A percentile compares a stretch with the other conserved stretches of the same genome.
Conservation (phyloP, 139 green algal species). For the Spirogloea muscicola region DNA sequence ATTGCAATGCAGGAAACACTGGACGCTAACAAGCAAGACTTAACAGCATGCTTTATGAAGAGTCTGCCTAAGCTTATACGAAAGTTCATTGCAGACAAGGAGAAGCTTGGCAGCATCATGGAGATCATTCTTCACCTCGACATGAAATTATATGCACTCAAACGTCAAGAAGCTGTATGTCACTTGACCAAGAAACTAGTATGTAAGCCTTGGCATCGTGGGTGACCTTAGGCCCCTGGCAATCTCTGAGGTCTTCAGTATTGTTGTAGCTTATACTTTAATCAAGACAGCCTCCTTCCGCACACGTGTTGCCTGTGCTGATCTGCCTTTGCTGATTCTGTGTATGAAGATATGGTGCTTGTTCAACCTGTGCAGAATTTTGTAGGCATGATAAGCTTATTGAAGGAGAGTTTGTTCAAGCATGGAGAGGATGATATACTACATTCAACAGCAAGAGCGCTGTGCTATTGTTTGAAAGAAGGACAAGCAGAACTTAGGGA, state of each 20-base stretch:
- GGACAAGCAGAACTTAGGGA: constrained; percentile 34
- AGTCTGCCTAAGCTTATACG: constrained; percentile 18
- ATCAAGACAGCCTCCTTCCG: background rate
- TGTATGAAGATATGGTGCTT: background rate
- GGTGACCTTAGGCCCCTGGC: too few relatives aligned
- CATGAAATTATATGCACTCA: constrained; percentile 25
- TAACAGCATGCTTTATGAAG: constrained; percentile 30
- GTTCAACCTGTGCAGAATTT: constrained; percentile 17
- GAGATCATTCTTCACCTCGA: constrained; percentile 24
- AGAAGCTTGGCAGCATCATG: constrained; percentile 8
- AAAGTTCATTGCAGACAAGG: constrained; percentile 31
- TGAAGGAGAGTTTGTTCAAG: constrained; percentile 42
- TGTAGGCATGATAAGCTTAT: constrained; percentile 1
- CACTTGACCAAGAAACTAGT: background rate
- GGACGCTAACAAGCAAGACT: background rate
- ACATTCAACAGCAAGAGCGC: background rate
- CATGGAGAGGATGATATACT: constrained; percentile 13
- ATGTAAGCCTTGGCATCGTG: background rate
- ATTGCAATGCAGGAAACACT: constrained; percentile 10
- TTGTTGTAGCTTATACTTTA: background rate
- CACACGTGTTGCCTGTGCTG: background rate
- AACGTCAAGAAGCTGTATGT: constrained; percentile 30
- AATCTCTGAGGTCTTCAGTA: background rate
- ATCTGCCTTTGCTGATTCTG: background rate
- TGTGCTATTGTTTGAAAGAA: constrained; percentile 19